A percentile compares a stretch with the other conserved stretches of the same genome.
These are phyloP conservation scores for Sonneratia caseolaris DNA, from an alignment of 345 rosid species.

Conservation along the genomic window DNA sequence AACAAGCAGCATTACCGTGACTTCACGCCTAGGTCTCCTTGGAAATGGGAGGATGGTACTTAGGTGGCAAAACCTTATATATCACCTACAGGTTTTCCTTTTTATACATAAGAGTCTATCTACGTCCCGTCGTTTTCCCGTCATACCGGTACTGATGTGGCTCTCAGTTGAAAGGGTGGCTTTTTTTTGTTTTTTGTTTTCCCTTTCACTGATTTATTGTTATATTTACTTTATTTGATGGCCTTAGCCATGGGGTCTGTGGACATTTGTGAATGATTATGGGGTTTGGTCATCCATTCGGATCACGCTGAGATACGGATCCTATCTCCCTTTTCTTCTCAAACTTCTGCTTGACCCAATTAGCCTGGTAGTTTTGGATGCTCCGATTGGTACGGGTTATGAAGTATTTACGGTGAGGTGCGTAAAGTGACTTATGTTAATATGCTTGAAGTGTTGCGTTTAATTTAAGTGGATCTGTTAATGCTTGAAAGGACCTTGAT, in stretches of 20 bases:
- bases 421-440: too few relatives aligned
- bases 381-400: too few relatives aligned
- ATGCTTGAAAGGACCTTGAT: too few relatives aligned
- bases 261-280: too few relatives aligned
- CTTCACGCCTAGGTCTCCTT: background rate
- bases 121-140: background rate
- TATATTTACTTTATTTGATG: too few relatives aligned
- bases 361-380: too few relatives aligned
- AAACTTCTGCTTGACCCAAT: too few relatives aligned
- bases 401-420: too few relatives aligned
- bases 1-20: slow-evolving; percentile 14
- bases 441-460: too few relatives aligned
- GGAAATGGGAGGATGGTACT: background rate
- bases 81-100: background rate
- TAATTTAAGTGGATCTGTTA: too few relatives aligned
- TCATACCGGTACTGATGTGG: background rate
- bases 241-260: background rate
- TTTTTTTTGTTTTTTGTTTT: background rate
- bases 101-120: background rate
- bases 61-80: background rate
- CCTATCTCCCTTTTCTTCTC: too few relatives aligned
- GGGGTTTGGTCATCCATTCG: slow-evolving; percentile 1
- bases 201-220: too few relatives aligned
- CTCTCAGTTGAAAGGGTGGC: background rate
- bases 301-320: background rate